Conservation (phyloP, 495 filamentous ascomycete genomes). For the Neurospora discreta region DNA sequence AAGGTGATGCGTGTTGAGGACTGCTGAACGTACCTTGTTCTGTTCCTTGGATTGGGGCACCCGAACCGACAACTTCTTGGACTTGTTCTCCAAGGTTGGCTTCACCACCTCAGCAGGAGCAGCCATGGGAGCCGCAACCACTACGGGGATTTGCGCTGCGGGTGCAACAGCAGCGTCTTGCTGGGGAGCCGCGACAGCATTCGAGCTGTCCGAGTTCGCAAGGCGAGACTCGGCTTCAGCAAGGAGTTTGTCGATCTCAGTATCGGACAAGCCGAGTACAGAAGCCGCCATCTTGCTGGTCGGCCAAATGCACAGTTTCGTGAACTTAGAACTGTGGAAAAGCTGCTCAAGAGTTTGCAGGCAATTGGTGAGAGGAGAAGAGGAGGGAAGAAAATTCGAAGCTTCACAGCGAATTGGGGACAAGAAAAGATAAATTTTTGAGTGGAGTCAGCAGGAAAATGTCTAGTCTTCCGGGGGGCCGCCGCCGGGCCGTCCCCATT, state of each 20-base stretch:
- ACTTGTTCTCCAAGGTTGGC: constrained; percentile 13
- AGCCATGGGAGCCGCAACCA: constrained; percentile 5
- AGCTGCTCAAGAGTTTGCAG: neutral
- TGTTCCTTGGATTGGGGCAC: constrained; percentile 28
- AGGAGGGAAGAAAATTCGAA: constrained; percentile 8
- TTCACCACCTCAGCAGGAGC: constrained; percentile 14
- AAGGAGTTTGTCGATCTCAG: constrained; percentile 21
- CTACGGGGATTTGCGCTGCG: constrained; percentile 1
- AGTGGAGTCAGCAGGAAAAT: constrained; percentile 4
- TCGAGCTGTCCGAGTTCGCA: constrained; percentile 8
- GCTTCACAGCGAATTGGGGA: neutral
- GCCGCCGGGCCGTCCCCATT: neutral
- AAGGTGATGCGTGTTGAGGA: neutral
- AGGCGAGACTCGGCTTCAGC: constrained; percentile 22
- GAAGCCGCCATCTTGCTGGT: constrained; percentile 9
- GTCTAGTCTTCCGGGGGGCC: no score
- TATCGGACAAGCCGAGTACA: constrained; percentile 15
- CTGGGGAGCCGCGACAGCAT: constrained; percentile 3
- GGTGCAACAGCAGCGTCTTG: neutral
- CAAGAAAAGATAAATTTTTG: neutral
- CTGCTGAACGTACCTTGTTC: constrained; percentile 26
- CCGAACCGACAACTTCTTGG: constrained; percentile 27
- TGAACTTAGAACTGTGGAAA: neutral
- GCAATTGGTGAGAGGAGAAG: neutral
- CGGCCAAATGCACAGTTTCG: neutral